Percentiles rank a stretch among this genome's conserved stretches.
Evolutionary conservation across 805 yeast genomes (phyloP).

Genomic region (Pichia kluyveri): DNA sequence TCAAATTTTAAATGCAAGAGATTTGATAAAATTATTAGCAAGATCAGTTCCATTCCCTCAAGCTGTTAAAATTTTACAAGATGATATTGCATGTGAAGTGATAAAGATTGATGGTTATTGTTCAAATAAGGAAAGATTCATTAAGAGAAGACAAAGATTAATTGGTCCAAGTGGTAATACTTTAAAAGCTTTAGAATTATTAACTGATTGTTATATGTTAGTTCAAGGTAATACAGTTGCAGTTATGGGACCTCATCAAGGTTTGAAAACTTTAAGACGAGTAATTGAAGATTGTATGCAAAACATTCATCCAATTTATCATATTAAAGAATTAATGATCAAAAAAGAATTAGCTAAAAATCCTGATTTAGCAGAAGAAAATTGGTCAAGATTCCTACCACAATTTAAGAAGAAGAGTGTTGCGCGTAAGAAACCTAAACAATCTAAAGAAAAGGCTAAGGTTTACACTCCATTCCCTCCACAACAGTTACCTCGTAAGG

Average conservation of each 20-base stretch:
- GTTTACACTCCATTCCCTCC: slow-evolving; percentile 99
- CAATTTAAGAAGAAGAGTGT: slow-evolving; percentile 94
- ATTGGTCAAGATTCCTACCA: slow-evolving; percentile 94
- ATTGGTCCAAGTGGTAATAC: slow-evolving; percentile 98
- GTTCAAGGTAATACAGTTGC: slow-evolving; percentile 98
- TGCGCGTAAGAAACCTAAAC: slow-evolving; percentile 82
- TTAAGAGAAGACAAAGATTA: slow-evolving; percentile 90
- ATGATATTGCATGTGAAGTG: slow-evolving; percentile 91
- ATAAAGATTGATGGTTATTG: slow-evolving; percentile 90
- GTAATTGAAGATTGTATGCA: slow-evolving; percentile 97
- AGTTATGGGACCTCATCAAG: slow-evolving; percentile 93
- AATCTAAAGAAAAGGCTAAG: slow-evolving; percentile 51
- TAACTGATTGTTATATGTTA: slow-evolving; percentile 90
- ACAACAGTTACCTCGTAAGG: slow-evolving; percentile 90
- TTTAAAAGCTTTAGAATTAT: slow-evolving; percentile 84
- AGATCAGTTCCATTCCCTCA: slow-evolving; percentile 97
- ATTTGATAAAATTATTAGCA: slow-evolving; percentile 84
- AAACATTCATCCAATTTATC: slow-evolving; percentile 95
- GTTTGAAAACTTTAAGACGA: slow-evolving; percentile 83
- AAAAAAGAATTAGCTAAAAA: slow-evolving; percentile 90
- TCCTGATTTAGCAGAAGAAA: slow-evolving; percentile 92
- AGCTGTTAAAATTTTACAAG: slow-evolving; percentile 84
- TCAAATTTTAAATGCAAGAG: slow-evolving; percentile 87
- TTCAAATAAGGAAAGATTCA: slow-evolving; percentile 84
- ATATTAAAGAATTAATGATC: slow-evolving; percentile 95